Conservation (phyloP, 768 basidiomycete species). For the Pleurotus djamor region DNA sequence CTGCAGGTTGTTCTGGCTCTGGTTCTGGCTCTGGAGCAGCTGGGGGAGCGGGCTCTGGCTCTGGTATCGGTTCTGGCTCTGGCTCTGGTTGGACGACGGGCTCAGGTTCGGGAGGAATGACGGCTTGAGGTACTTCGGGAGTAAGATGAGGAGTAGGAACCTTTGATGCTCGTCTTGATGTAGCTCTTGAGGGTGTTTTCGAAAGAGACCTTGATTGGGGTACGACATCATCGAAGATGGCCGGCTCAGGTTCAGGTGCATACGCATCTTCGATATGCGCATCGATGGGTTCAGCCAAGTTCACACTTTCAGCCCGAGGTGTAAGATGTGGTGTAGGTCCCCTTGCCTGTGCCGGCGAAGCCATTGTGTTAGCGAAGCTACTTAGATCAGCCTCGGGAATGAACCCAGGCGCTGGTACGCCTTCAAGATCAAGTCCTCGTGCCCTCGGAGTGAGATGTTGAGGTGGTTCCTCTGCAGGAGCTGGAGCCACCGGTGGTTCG, state of each 20-base stretch:
- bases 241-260: slow-evolving; percentile 3
- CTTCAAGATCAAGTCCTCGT: neutral
- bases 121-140: neutral
- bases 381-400: neutral
- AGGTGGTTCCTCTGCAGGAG: neutral
- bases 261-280: slow-evolving; percentile 6
- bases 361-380: neutral
- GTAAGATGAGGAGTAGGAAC: neutral
- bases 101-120: neutral
- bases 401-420: neutral
- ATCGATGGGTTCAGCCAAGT: slow-evolving; percentile 4
- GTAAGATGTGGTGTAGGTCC: neutral
- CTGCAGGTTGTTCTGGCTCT: neutral
- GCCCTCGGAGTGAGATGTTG: neutral
- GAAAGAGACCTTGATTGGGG: neutral
- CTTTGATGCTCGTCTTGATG: neutral
- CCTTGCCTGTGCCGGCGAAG: neutral
- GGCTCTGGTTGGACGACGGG: too few relatives aligned
- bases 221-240: slow-evolving; percentile 1
- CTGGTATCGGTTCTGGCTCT: too few relatives aligned
- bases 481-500: neutral
- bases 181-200: neutral
- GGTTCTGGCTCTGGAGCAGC: too few relatives aligned
- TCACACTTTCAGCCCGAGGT: neutral
- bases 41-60: too few relatives aligned